Conservation (phyloP, 768 basidiomycete species). For the Dioszegia crocea region DNA sequence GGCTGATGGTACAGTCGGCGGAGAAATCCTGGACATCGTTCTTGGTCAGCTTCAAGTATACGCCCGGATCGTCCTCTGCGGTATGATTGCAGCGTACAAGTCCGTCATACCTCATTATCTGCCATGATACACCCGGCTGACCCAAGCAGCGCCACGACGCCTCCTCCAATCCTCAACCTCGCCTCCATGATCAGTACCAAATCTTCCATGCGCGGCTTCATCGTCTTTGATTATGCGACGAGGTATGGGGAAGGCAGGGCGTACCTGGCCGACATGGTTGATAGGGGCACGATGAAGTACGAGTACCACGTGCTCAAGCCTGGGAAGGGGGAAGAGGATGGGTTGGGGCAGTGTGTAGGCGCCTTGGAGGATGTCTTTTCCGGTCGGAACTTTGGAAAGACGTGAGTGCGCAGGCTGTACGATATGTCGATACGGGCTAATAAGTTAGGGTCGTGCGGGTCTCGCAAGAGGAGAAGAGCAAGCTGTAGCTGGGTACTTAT, state of each 20-base stretch:
- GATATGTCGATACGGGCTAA: not conserved
- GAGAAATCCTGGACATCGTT: slow-evolving; percentile 74
- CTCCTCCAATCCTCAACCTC: slow-evolving; percentile 58
- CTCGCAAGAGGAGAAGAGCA: slow-evolving; percentile 10
- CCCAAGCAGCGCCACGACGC: slow-evolving; percentile 17
- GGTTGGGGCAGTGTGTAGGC: slow-evolving; percentile 25
- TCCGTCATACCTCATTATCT: slow-evolving; percentile 13
- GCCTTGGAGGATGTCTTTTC: slow-evolving; percentile 33
- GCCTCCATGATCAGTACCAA: slow-evolving; percentile 67
- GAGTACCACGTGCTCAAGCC: slow-evolving; percentile 34
- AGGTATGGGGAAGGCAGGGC: slow-evolving; percentile 37
- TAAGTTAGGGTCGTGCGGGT: slow-evolving; percentile 16
- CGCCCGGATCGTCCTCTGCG: slow-evolving; percentile 76
- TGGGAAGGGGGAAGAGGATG: slow-evolving; percentile 14
- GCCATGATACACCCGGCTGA: not conserved
- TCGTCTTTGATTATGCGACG: slow-evolving; percentile 69
- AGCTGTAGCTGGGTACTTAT: slow-evolving; percentile 2
- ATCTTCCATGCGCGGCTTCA: slow-evolving; percentile 76
- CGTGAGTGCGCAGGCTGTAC: slow-evolving; percentile 11
- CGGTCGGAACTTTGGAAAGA: slow-evolving; percentile 31
- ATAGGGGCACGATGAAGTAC: slow-evolving; percentile 39
- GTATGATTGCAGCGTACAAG: slow-evolving; percentile 76
- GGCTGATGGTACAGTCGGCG: slow-evolving; percentile 54
- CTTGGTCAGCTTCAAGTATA: slow-evolving; percentile 69
- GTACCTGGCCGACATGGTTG: slow-evolving; percentile 34